Percentiles rank a stretch among this genome's conserved stretches.
Evolutionary conservation across 78 protist genomes (phyloP).

Genomic region (Anaeramoeba ignava): DNA sequence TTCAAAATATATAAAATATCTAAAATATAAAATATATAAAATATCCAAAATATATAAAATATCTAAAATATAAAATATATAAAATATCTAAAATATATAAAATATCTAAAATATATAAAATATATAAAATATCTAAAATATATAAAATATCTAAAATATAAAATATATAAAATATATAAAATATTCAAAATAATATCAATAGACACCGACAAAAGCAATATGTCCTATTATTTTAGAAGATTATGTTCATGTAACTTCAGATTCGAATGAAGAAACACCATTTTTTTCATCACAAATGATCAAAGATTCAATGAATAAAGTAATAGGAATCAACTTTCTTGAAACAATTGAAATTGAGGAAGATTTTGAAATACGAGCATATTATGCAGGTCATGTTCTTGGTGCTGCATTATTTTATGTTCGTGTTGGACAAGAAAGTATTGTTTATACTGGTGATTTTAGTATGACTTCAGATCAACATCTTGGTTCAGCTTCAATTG

Average conservation of each 20-base stretch:
- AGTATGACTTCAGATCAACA: constrained; percentile 97
- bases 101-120: too few relatives aligned
- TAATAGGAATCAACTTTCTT: constrained; percentile 45
- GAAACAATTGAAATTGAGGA: constrained; percentile 63
- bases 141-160: too few relatives aligned
- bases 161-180: too few relatives aligned
- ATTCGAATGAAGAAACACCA: constrained; percentile 47
- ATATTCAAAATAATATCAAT: background rate
- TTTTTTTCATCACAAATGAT: constrained; percentile 69
- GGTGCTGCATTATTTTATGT: constrained; percentile 90
- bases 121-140: too few relatives aligned
- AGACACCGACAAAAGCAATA: constrained; percentile 77
- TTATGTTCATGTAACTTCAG: constrained; percentile 29
- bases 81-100: too few relatives aligned
- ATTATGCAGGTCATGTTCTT: constrained; percentile 93
- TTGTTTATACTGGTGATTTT: constrained; percentile 95
- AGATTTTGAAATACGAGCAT: constrained; percentile 61
- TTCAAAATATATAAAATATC: too few relatives aligned
- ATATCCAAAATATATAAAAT: too few relatives aligned
- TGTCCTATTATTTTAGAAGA: constrained; percentile 72
- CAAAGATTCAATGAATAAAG: constrained; percentile 68
- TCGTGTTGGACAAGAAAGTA: constrained; percentile 55
- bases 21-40: too few relatives aligned
- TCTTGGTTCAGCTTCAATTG: constrained; percentile 48
- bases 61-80: too few relatives aligned